These are phyloP conservation scores for Coniferiporia weirii DNA, from an alignment of 1,284 basidiomycete species.

Conservation along the genomic window DNA sequence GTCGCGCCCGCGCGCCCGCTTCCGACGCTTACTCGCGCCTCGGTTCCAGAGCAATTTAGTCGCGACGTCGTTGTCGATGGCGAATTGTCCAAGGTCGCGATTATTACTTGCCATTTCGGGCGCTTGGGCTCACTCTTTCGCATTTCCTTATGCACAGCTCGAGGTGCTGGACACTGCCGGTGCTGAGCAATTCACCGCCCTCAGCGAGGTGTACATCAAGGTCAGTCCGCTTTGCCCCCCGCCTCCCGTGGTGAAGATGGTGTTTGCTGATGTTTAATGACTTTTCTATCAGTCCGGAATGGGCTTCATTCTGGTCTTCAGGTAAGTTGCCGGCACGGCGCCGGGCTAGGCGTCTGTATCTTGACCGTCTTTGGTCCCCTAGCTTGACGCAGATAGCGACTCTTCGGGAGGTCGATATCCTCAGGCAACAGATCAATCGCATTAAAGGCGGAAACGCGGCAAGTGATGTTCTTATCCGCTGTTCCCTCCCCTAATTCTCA, in stretches of 20 bases:
- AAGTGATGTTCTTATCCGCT: constrained; percentile 21
- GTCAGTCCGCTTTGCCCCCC: constrained; percentile 30
- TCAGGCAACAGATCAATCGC: constrained; percentile 76
- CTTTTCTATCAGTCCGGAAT: constrained; percentile 47
- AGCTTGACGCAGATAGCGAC: constrained; percentile 76
- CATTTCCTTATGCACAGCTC: constrained; percentile 41
- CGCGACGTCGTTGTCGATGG: constrained; percentile 58
- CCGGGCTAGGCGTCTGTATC: constrained; percentile 1
- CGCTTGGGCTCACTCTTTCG: constrained; percentile 11
- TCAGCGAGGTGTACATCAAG: constrained; percentile 78
- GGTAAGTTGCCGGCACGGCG: constrained; percentile 35
- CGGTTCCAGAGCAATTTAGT: constrained; percentile 55
- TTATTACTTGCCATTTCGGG: constrained; percentile 4
- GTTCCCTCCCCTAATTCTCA: neutral
- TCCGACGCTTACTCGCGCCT: no score
- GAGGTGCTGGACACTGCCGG: constrained; percentile 89
- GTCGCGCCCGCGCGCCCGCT: no score
- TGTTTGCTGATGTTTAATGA: neutral
- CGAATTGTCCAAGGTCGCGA: constrained; percentile 41
- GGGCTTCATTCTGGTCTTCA: constrained; percentile 82
- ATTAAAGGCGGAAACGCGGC: constrained; percentile 69
- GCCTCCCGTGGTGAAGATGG: neutral
- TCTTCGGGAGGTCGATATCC: constrained; percentile 70
- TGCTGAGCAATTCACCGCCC: constrained; percentile 77
- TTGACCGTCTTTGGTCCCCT: constrained; percentile 11